Percentiles rank a stretch among this genome's conserved stretches.
Conservation (phyloP, 2,329 filamentous ascomycete genomes). For the Cladophialophora exuberans region DNA sequence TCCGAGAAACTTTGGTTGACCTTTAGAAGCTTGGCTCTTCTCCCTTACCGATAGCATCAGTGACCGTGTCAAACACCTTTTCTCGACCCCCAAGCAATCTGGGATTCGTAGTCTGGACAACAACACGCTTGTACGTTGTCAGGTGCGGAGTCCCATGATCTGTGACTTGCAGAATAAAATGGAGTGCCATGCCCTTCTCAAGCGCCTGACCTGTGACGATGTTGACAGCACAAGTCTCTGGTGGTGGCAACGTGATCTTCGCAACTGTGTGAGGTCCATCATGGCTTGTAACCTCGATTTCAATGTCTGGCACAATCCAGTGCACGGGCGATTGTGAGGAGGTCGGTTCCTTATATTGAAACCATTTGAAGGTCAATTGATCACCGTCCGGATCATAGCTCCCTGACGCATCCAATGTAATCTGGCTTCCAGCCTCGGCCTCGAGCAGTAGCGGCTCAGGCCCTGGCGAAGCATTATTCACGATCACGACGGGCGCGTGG, state of each 20-base stretch:
- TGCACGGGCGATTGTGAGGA: constrained; percentile 49
- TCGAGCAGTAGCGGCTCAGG: constrained; percentile 52
- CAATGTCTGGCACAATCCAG: constrained; percentile 46
- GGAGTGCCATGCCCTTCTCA: constrained; percentile 49
- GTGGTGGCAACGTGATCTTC: constrained; percentile 43
- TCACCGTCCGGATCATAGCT: constrained; percentile 51
- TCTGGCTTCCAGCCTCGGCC: constrained; percentile 41
- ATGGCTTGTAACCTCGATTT: constrained; percentile 36
- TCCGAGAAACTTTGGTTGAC: too few relatives aligned
- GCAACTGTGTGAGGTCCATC: constrained; percentile 35
- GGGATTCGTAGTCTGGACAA: constrained; percentile 37
- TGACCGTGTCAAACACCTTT: constrained; percentile 5
- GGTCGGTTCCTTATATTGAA: constrained; percentile 51
- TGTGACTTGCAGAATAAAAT: constrained; percentile 55
- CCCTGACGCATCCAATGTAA: constrained; percentile 49
- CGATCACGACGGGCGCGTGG: constrained; percentile 52
- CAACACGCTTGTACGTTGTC: constrained; percentile 53
- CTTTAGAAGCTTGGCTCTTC: too few relatives aligned
- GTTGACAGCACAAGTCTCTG: constrained; percentile 47
- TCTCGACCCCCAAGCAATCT: constrained; percentile 6
- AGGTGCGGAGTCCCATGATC: constrained; percentile 49
- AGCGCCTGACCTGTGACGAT: constrained; percentile 41
- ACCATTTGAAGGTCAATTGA: constrained; percentile 53
- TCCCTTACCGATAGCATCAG: constrained; percentile 23
- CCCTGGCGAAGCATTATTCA: constrained; percentile 50